These are phyloP conservation scores for Lonicera japonica DNA, from an alignment of 129 eudicot genomes.

Conservation along the genomic window DNA sequence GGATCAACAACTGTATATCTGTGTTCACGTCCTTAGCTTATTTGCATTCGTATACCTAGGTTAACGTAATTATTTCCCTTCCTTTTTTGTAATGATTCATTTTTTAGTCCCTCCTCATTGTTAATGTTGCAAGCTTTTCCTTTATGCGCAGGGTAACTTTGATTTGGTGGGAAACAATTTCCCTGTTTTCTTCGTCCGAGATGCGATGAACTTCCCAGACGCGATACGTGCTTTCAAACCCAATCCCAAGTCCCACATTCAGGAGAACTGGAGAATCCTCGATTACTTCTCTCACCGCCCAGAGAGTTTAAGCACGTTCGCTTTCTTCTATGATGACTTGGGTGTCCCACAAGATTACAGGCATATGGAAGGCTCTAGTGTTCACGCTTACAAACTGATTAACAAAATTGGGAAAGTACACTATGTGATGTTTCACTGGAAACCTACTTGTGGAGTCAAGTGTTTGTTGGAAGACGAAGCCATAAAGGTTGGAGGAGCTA, in stretches of 20 bases:
- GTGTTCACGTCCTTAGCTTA: too few relatives aligned
- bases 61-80: too few relatives aligned
- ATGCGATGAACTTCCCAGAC: slow-evolving; percentile 85
- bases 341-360: slow-evolving; percentile 79
- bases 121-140: neutral
- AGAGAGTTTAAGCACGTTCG: slow-evolving; percentile 69
- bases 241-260: slow-evolving; percentile 82
- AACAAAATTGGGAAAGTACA: slow-evolving; percentile 66
- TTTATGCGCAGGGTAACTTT: slow-evolving; percentile 56
- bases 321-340: slow-evolving; percentile 67
- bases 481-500: slow-evolving; percentile 59
- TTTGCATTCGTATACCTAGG: too few relatives aligned
- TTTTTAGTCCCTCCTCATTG: neutral
- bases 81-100: too few relatives aligned
- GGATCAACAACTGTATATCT: too few relatives aligned
- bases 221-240: slow-evolving; percentile 80
- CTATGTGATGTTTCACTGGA: slow-evolving; percentile 79
- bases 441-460: slow-evolving; percentile 73
- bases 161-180: slow-evolving; percentile 90
- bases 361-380: slow-evolving; percentile 84
- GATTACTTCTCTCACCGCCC: slow-evolving; percentile 84
- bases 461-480: slow-evolving; percentile 59
- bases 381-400: slow-evolving; percentile 58
- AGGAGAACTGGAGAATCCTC: slow-evolving; percentile 74
- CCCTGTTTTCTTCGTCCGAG: slow-evolving; percentile 73